Evolutionary conservation across 2,329 filamentous ascomycete species (phyloP), one percentile per base, ranked within the genome.

Genomic region (Arachnopeziza araneosa): DNA sequence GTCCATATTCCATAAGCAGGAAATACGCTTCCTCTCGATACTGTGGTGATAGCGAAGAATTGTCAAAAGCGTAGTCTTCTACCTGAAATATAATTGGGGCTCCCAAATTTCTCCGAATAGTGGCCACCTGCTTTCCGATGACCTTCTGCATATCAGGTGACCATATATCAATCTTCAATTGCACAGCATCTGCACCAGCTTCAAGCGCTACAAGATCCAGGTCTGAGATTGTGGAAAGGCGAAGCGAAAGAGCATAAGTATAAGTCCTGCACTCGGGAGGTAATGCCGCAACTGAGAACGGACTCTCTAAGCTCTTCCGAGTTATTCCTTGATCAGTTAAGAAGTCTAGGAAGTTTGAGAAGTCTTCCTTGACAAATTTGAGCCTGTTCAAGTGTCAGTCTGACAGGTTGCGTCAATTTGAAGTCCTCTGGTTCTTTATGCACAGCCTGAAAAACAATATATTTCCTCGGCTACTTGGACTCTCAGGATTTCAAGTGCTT

Each of bases 221-320:
- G 23, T 79, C 73, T 1, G 86, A 68, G 2, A 91, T 72, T 19
- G 80, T 79, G 0, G 82, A 83, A 1, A 89, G 72, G 1, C 82
- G 79, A 1, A 90, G 76, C 2, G 84, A 83, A 0, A 89, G 77
- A 5, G 87, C 86, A 67, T 88, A 88, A 0, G 89, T 91, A 66
- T 86, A 89, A 12, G 79, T 76, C 55, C 83, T 79, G 57, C 79
- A 77, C 64, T 86, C 83, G 1, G 83, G 81, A 1, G 83, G 83
- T 1, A 83, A 80, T 26, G 84, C 83, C 19, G 80, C 75, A 57
- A 86, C 75, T 2, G 82, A 83, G 66, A 86, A 86, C 1, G 84
- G 83, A 59, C 83, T 86, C 66, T 84, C 80, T 49, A 83, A 75
- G 68, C 78, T 81, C 3, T 79, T 79, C 60, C 79, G 75, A 10